Evolutionary conservation across 108 stramenopile genomes (phyloP).

Genomic region (Fragilaria radians): DNA sequence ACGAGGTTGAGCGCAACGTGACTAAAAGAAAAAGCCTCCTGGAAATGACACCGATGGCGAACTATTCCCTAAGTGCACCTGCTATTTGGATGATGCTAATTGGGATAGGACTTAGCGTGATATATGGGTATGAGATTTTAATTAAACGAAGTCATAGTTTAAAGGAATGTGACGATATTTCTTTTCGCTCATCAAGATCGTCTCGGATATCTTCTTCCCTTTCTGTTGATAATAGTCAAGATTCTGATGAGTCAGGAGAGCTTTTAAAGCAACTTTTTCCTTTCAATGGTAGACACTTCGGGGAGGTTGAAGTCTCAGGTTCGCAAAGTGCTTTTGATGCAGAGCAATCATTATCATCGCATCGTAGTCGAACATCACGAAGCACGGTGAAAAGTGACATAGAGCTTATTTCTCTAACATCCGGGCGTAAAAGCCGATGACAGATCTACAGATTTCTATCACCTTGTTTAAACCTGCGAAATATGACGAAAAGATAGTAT

Average conservation of each 20-base stretch:
- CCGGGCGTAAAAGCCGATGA: neutral
- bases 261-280: neutral
- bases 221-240: neutral
- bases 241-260: neutral
- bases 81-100: neutral
- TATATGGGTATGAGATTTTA: neutral
- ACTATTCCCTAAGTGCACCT: neutral
- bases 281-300: neutral
- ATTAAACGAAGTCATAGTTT: no score
- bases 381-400: neutral
- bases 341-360: neutral
- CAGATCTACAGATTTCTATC: no score
- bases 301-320: neutral
- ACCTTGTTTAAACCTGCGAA: no score
- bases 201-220: neutral
- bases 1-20: constrained; percentile 27
- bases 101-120: neutral
- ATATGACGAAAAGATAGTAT: no score
- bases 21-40: neutral
- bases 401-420: neutral
- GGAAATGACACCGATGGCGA: neutral
- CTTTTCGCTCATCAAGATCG: neutral
- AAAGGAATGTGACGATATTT: neutral
- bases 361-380: neutral
- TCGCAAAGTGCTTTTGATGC: neutral